These are phyloP conservation scores for Cucurbita ficifolia DNA, from an alignment of 306 rosid genomes.

Conservation along the genomic window DNA sequence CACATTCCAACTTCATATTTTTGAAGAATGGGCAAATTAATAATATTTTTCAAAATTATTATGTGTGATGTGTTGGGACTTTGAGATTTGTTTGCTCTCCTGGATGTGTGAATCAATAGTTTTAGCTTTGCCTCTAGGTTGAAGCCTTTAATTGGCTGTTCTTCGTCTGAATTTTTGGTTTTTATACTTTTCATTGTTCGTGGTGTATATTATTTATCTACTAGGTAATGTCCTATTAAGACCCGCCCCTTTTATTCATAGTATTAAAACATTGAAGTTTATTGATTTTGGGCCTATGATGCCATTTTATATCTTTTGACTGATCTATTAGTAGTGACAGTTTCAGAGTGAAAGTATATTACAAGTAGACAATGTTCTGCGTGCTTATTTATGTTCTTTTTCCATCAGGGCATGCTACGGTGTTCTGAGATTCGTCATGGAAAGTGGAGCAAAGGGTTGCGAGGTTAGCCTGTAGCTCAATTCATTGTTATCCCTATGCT, in stretches of 20 bases:
- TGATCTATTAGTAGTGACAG: background rate
- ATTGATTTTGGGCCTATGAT: too few species aligned
- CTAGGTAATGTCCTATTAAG: background rate
- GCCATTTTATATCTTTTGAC: too few species aligned
- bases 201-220: too few species aligned
- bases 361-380: too few species aligned
- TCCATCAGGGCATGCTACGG: slow-evolving; percentile 43
- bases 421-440: slow-evolving; percentile 46
- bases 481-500: background rate
- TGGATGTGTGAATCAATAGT: too few species aligned
- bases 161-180: background rate
- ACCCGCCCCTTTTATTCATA: too few species aligned
- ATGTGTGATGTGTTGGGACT: too few species aligned
- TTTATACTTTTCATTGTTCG: background rate
- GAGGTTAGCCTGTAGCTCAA: slow-evolving; percentile 23
- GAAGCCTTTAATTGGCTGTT: background rate
- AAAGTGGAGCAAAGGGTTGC: slow-evolving; percentile 51
- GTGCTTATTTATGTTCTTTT: background rate
- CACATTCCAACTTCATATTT: too few species aligned
- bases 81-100: too few species aligned
- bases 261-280: too few species aligned
- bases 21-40: too few species aligned
- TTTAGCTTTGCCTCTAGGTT: background rate
- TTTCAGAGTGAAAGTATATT: background rate
- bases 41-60: too few species aligned